phyloP scores from a whole-genome alignment of 140 eudicot genomes.

The Oenanthe javanica region DNA sequence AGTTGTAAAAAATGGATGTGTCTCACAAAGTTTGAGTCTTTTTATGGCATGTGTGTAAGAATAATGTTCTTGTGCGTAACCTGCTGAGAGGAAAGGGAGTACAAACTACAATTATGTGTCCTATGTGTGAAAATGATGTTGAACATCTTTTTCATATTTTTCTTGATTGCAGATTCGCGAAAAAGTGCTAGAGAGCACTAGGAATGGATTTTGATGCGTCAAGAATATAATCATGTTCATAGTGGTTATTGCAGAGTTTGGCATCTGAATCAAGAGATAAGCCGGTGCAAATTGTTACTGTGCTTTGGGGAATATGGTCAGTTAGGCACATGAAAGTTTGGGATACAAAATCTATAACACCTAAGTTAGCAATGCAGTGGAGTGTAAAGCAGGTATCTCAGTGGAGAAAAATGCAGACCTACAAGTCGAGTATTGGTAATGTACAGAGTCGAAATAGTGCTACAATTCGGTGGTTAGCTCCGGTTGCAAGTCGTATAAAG shows the following conservation, averaged over 20 bases:
- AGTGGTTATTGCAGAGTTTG: not conserved
- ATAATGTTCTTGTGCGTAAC: no score
- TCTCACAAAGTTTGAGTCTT: no score
- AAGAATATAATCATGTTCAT: not conserved
- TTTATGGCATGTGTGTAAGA: no score
- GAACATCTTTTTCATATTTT: not conserved
- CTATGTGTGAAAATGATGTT: not conserved
- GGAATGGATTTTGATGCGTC: not conserved
- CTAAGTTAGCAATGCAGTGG: not conserved
- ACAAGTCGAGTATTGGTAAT: not conserved
- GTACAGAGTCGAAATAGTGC: not conserved
- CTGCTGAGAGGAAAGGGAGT: not conserved
- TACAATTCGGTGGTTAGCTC: not conserved
- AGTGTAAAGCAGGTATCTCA: not conserved
- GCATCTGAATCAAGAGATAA: not conserved
- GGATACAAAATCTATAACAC: not conserved
- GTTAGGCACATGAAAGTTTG: not conserved
- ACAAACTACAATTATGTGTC: not conserved
- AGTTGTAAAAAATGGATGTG: no score
- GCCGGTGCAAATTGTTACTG: not conserved
- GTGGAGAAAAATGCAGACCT: not conserved
- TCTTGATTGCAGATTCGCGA: not conserved
- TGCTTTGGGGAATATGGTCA: no score
- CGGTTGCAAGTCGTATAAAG: not conserved
- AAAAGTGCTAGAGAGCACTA: not conserved